A percentile compares a stretch with the other conserved stretches of the same genome.
Conservation (phyloP, 306 rosid species). For the Gastrolobium bilobum region DNA sequence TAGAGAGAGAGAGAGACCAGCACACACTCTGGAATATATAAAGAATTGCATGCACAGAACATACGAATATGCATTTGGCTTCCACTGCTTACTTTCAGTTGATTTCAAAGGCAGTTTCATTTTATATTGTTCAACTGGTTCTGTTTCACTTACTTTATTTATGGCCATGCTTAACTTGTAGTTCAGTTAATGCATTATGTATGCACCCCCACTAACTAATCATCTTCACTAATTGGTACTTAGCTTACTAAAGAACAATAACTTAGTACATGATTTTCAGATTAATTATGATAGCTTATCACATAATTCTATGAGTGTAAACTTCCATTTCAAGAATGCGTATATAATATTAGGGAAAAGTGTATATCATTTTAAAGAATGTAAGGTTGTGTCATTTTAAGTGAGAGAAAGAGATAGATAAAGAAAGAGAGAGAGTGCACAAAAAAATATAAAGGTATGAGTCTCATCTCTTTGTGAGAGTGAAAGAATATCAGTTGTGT, state of each 20-base stretch:
- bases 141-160: conserved; percentile 10
- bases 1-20: too few relatives aligned
- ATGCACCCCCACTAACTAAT: conserved; percentile 30
- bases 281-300: conserved; percentile 14
- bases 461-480: too few relatives aligned
- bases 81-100: conserved; percentile 23
- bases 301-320: conserved; percentile 3
- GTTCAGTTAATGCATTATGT: conserved; percentile 3
- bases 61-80: conserved; percentile 43
- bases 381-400: too few relatives aligned
- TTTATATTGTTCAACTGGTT: conserved; percentile 9
- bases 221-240: conserved; percentile 14
- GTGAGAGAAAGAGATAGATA: too few relatives aligned
- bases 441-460: too few relatives aligned
- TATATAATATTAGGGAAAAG: not conserved
- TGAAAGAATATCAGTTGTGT: too few relatives aligned
- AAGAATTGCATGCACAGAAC: not conserved
- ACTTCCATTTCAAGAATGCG: not conserved
- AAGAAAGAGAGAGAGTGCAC: too few relatives aligned
- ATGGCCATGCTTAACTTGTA: conserved; percentile 18
- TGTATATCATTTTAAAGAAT: too few relatives aligned
- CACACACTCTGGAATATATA: not conserved
- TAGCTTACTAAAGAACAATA: not conserved
- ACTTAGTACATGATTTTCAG: not conserved
- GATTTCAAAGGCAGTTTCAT: conserved; percentile 12